These are phyloP conservation scores for Collybiopsis luxurians DNA, from an alignment of 768 basidiomycete genomes.

Conservation along the genomic window DNA sequence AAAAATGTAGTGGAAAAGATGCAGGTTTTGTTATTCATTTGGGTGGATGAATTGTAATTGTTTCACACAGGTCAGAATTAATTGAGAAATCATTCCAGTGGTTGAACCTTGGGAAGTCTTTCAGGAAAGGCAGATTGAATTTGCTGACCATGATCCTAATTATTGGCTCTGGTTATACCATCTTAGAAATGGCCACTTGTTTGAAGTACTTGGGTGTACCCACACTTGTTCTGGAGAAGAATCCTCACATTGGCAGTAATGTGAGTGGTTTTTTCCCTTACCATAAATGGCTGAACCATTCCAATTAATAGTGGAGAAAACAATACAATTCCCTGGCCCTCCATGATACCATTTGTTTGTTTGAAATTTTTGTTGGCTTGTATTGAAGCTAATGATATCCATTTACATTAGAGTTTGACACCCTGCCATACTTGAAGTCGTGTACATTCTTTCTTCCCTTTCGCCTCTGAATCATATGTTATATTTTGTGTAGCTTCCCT, in stretches of 20 bases:
- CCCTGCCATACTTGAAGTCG: conserved; percentile 37
- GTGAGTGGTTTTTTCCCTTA: too few relatives aligned
- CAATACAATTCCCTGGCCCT: conserved; percentile 44
- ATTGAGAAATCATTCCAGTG: too few relatives aligned
- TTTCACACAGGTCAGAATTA: neutral
- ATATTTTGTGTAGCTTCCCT: conserved; percentile 26
- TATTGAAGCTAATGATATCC: too few relatives aligned
- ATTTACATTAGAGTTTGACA: conserved; percentile 26
- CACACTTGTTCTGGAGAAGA: conserved; percentile 56
- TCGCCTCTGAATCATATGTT: too few relatives aligned
- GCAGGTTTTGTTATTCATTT: neutral
- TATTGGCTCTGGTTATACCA: conserved; percentile 65
- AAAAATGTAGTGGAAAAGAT: neutral
- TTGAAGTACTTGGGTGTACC: conserved; percentile 56
- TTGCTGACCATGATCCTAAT: conserved; percentile 27
- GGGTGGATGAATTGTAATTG: neutral
- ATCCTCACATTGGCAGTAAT: conserved; percentile 47
- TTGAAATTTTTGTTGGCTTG: neutral
- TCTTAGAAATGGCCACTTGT: conserved; percentile 62
- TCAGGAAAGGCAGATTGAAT: neutral
- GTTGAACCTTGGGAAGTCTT: neutral
- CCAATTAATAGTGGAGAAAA: conserved; percentile 30
- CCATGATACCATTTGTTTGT: conserved; percentile 30
- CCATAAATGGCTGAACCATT: too few relatives aligned
- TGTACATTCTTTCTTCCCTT: too few relatives aligned